Conservation (phyloP, 495 filamentous ascomycete genomes). For the Saxophila tyrrhenica region DNA sequence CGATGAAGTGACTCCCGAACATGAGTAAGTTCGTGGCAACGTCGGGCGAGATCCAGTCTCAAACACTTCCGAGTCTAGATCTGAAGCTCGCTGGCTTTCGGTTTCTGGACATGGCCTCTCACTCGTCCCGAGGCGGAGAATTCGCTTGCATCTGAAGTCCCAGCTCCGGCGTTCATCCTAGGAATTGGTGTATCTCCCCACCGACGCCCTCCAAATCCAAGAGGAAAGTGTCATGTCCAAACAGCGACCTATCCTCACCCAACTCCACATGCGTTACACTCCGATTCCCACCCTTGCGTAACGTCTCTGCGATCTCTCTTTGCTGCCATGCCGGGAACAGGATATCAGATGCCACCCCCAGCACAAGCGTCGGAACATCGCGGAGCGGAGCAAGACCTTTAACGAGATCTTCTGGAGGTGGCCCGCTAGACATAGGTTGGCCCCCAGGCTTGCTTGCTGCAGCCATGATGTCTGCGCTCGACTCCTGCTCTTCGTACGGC, state of each 20-base stretch:
- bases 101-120: too few relatives aligned
- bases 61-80: too few relatives aligned
- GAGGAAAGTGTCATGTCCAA: constrained; percentile 95
- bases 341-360: constrained; percentile 94
- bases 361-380: constrained; percentile 63
- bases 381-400: constrained; percentile 58
- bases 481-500: constrained; percentile 72
- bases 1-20: too few relatives aligned
- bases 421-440: not conserved
- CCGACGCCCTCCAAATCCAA: constrained; percentile 88
- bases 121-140: too few relatives aligned
- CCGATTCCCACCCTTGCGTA: constrained; percentile 63
- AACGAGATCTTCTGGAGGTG: constrained; percentile 66
- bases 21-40: too few relatives aligned
- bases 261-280: constrained; percentile 79
- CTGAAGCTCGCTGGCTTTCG: too few relatives aligned
- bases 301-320: constrained; percentile 78
- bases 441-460: constrained; percentile 6
- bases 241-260: constrained; percentile 81
- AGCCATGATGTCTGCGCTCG: constrained; percentile 27
- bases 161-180: constrained; percentile 38
- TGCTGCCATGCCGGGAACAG: constrained; percentile 98
- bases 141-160: not conserved
- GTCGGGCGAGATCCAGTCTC: too few relatives aligned
- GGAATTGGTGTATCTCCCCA: constrained; percentile 64